Conservation (phyloP, 495 filamentous ascomycete species). For the Lasiosphaeria ovina region DNA sequence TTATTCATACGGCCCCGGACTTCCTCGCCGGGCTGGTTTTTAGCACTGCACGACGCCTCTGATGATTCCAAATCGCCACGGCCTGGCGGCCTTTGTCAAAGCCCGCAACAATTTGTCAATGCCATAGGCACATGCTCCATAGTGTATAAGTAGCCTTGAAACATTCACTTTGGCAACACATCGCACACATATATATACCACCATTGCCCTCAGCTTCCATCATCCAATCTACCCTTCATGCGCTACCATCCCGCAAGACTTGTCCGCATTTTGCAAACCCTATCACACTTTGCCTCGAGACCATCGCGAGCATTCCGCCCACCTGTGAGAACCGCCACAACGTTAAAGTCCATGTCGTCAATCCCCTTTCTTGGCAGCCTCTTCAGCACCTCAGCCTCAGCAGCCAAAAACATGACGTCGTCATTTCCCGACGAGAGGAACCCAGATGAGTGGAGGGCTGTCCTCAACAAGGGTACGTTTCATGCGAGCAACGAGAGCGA, state of each 20-base stretch:
- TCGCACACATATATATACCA: neutral
- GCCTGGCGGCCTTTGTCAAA: too few relatives aligned
- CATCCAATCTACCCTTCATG: constrained; percentile 45
- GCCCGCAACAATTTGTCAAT: neutral
- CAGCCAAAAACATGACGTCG: constrained; percentile 53
- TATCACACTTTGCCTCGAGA: constrained; percentile 35
- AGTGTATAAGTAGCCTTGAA: too few relatives aligned
- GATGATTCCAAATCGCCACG: constrained; percentile 2
- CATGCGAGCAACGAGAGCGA: constrained; percentile 3
- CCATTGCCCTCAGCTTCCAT: neutral
- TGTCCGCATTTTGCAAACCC: constrained; percentile 49
- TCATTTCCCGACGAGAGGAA: constrained; percentile 77
- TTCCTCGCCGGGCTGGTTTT: too few relatives aligned
- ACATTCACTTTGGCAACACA: too few relatives aligned
- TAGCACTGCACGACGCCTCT: neutral
- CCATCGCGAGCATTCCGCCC: constrained; percentile 1
- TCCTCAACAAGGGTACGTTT: constrained; percentile 67
- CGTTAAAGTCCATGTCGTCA: constrained; percentile 53
- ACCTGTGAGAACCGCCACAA: constrained; percentile 2
- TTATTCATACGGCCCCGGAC: neutral
- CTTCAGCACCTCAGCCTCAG: constrained; percentile 62
- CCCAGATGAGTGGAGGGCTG: constrained; percentile 82
- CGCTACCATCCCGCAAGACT: constrained; percentile 51
- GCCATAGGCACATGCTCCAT: too few relatives aligned
- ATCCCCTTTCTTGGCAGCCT: constrained; percentile 77